Evolutionary conservation across 805 yeast species (phyloP).

Genomic region (Candida corydali): DNA sequence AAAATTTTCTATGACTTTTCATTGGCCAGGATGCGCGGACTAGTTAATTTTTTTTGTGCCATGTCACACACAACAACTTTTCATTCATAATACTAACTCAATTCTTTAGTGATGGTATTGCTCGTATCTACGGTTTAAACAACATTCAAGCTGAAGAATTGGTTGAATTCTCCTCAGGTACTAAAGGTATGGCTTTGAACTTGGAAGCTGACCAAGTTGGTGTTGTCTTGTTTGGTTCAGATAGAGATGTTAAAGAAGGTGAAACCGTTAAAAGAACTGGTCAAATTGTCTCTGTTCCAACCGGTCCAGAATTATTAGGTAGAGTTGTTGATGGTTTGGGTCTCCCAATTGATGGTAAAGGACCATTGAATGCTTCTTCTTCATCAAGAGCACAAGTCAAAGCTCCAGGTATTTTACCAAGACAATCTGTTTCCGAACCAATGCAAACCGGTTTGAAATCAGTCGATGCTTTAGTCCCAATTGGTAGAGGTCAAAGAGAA

Average conservation of each 20-base stretch:
- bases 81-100: constrained; percentile 31
- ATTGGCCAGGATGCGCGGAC: constrained; percentile 3
- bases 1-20: constrained; percentile 2
- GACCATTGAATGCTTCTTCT: constrained; percentile 85
- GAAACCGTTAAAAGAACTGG: constrained; percentile 99
- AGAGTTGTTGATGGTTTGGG: constrained; percentile 99
- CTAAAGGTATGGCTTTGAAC: constrained; percentile 99
- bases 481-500: constrained; percentile 99
- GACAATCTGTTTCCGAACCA: constrained; percentile 98
- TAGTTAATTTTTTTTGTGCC: constrained; percentile 1
- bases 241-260: constrained; percentile 97
- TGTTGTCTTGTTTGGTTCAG: constrained; percentile 99
- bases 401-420: constrained; percentile 99
- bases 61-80: neutral
- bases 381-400: constrained; percentile 95
- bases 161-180: constrained; percentile 99
- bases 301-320: constrained; percentile 97
- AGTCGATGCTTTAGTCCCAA: constrained; percentile 97
- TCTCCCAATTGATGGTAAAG: constrained; percentile 99
- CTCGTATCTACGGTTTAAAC: constrained; percentile 99
- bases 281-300: constrained; percentile 98
- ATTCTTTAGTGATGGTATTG: constrained; percentile 91
- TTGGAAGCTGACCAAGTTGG: constrained; percentile 99
- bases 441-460: constrained; percentile 99
- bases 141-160: constrained; percentile 99